Percentiles rank a stretch among this genome's conserved stretches.
phyloP scores from a whole-genome alignment of 148 eudicot genomes.

The Nepenthes mirabilis region DNA sequence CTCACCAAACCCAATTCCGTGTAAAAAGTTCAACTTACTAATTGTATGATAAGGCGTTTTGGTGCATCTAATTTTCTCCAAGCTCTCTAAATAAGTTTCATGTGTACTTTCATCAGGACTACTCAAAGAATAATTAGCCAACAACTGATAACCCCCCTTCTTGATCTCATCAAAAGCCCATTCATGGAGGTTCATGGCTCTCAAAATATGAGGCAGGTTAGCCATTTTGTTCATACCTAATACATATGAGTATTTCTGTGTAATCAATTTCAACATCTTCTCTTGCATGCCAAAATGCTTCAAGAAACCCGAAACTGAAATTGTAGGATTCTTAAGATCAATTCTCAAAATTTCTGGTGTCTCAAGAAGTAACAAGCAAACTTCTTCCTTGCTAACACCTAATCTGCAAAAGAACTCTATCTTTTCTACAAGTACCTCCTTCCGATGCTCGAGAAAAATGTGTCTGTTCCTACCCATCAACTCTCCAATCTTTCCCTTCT shows the following conservation, averaged over 20 bases:
- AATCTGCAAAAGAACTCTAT: constrained; percentile 46
- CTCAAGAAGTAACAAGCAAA: constrained; percentile 48
- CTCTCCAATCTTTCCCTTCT: constrained; percentile 36
- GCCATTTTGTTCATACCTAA: constrained; percentile 46
- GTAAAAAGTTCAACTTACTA: constrained; percentile 40
- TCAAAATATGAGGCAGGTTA: constrained; percentile 52
- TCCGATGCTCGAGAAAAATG: constrained; percentile 31
- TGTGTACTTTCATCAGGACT: constrained; percentile 32
- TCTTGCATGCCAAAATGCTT: constrained; percentile 33
- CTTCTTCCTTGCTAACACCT: constrained; percentile 26
- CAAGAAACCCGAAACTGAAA: constrained; percentile 45
- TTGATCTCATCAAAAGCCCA: constrained; percentile 54
- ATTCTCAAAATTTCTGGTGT: constrained; percentile 36
- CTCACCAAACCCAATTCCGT: constrained; percentile 66
- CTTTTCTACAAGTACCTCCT: constrained; percentile 36
- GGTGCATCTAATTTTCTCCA: constrained; percentile 19
- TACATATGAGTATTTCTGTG: constrained; percentile 36
- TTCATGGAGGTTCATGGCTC: constrained; percentile 47
- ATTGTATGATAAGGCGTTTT: constrained; percentile 18
- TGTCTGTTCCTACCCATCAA: constrained; percentile 27
- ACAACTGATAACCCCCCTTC: constrained; percentile 22
- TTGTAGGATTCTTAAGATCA: constrained; percentile 23
- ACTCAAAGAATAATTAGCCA: constrained; percentile 21
- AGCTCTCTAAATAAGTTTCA: constrained; percentile 15
- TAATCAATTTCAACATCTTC: constrained; percentile 14